Evolutionary conservation across 257 asterid genomes (phyloP).

Genomic region (Lycium barbarum): DNA sequence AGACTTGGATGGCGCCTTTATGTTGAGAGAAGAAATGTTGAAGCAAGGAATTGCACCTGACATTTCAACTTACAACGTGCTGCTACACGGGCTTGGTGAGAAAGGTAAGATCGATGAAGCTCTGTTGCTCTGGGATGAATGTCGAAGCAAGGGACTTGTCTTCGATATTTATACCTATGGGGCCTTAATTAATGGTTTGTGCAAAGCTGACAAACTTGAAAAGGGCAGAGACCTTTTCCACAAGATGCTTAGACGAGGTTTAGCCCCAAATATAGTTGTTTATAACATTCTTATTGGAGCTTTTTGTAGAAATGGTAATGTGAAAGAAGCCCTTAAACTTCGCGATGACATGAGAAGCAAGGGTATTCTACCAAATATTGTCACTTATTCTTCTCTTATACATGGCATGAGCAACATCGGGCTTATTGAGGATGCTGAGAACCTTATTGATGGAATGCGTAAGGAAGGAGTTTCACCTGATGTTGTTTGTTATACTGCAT

Average conservation of each 20-base stretch:
- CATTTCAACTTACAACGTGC: slow-evolving; percentile 60
- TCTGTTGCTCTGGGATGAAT: slow-evolving; percentile 76
- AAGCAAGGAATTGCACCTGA: slow-evolving; percentile 63
- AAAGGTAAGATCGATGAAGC: slow-evolving; percentile 76
- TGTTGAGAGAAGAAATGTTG: slow-evolving; percentile 75
- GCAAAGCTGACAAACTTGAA: slow-evolving; percentile 62
- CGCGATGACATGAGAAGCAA: slow-evolving; percentile 68
- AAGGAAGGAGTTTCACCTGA: slow-evolving; percentile 67
- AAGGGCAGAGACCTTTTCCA: slow-evolving; percentile 62
- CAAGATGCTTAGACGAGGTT: slow-evolving; percentile 50
- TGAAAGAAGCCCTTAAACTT: slow-evolving; percentile 64
- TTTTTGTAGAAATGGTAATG: slow-evolving; percentile 55
- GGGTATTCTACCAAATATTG: slow-evolving; percentile 55
- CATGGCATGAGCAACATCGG: slow-evolving; percentile 74
- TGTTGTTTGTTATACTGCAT: slow-evolving; percentile 85
- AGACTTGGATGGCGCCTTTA: slow-evolving; percentile 61
- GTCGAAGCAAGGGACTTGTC: slow-evolving; percentile 56
- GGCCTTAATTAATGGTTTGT: slow-evolving; percentile 71
- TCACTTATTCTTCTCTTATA: slow-evolving; percentile 74
- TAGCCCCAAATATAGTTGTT: slow-evolving; percentile 58
- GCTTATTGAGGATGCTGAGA: slow-evolving; percentile 56
- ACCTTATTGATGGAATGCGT: slow-evolving; percentile 64
- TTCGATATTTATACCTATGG: slow-evolving; percentile 62
- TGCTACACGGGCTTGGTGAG: slow-evolving; percentile 56
- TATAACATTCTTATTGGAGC: slow-evolving; percentile 75